Conservation (phyloP, 2,329 filamentous ascomycete species). For the Setomelanomma holmii region DNA sequence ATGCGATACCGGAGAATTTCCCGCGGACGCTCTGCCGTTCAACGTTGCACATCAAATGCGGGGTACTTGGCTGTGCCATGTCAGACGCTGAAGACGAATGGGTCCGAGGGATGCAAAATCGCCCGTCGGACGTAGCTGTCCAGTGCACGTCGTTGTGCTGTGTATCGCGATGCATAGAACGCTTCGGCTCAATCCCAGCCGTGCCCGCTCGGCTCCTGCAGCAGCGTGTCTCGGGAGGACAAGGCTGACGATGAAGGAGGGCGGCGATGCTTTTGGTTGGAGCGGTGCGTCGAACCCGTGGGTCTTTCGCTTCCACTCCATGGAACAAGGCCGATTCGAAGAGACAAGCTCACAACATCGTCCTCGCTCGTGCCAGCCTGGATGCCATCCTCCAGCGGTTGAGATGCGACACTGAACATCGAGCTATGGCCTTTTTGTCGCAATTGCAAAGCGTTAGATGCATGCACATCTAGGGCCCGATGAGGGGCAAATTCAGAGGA, state of each 20-base stretch:
- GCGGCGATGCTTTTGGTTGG: conserved; percentile 28
- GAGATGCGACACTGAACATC: background rate
- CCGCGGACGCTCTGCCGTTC: background rate
- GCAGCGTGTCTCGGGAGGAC: conserved; percentile 24
- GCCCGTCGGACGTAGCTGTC: no score
- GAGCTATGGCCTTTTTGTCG: conserved; percentile 1
- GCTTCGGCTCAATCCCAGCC: background rate
- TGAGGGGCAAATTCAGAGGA: background rate
- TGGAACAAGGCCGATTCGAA: conserved; percentile 41
- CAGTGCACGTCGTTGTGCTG: no score
- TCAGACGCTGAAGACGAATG: conserved; percentile 2
- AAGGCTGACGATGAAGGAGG: conserved; percentile 32
- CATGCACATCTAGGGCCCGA: background rate
- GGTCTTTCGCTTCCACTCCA: conserved; percentile 24
- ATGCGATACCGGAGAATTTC: conserved; percentile 12
- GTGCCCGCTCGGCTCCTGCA: conserved; percentile 6
- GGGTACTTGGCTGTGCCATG: background rate
- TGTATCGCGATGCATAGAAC: no score
- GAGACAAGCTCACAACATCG: conserved; percentile 14
- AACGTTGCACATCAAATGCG: background rate
- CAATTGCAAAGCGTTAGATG: conserved; percentile 4
- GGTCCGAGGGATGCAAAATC: conserved; percentile 8
- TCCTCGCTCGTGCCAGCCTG: background rate
- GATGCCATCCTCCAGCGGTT: background rate
- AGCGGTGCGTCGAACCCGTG: conserved; percentile 21